A percentile compares a stretch with the other conserved stretches of the same genome.
Conservation (phyloP, 2,329 filamentous ascomycete species). For the Apiospora arundinis region DNA sequence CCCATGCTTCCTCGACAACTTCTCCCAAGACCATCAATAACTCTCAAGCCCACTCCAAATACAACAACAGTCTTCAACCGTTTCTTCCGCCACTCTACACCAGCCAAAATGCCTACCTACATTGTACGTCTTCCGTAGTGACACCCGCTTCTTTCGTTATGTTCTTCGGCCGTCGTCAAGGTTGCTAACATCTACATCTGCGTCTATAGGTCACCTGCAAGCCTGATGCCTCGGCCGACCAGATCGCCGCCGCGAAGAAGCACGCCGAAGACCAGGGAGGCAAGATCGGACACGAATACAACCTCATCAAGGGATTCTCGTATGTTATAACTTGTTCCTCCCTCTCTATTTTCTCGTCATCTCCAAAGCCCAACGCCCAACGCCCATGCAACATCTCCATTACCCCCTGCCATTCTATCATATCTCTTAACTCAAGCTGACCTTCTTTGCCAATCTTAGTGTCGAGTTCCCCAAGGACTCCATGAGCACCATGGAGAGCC, state of each 20-base stretch:
- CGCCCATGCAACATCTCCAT: not conserved
- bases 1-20: constrained; percentile 6
- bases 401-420: not conserved
- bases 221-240: constrained; percentile 66
- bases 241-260: constrained; percentile 79
- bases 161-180: not conserved
- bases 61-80: not conserved
- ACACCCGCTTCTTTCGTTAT: not conserved
- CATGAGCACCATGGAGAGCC: constrained; percentile 68
- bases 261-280: constrained; percentile 77
- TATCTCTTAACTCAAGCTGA: not conserved
- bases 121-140: constrained; percentile 50
- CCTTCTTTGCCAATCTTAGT: constrained; percentile 51
- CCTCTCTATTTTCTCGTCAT: not conserved
- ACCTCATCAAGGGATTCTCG: constrained; percentile 91
- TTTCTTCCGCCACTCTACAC: not conserved
- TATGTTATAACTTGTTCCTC: constrained; percentile 55
- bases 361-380: not conserved
- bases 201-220: constrained; percentile 77
- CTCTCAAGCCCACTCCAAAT: not conserved
- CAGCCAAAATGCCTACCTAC: constrained; percentile 60
- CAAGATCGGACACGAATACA: constrained; percentile 83
- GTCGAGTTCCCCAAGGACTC: constrained; percentile 74
- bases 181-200: not conserved
- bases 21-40: not conserved